These are phyloP conservation scores for Epichloe gansuensis DNA, from an alignment of 2,329 filamentous ascomycete species.

Conservation along the genomic window DNA sequence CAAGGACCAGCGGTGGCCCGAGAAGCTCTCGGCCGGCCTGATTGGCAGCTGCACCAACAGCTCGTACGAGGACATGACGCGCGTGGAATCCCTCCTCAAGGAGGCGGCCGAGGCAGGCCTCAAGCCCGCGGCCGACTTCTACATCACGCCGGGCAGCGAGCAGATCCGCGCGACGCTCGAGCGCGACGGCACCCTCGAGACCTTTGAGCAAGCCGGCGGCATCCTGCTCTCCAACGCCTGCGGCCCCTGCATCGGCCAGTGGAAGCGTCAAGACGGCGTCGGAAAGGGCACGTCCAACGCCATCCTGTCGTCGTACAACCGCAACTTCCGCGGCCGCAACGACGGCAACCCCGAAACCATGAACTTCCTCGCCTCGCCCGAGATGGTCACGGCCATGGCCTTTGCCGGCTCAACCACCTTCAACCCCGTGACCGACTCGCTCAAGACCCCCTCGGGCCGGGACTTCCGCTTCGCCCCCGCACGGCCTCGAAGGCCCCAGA, in stretches of 20 bases:
- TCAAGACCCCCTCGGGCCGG: constrained; percentile 68
- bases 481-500: constrained; percentile 52
- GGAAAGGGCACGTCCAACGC: constrained; percentile 80
- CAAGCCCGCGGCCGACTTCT: constrained; percentile 82
- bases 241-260: constrained; percentile 87
- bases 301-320: constrained; percentile 95
- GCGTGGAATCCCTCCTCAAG: constrained; percentile 83
- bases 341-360: constrained; percentile 94
- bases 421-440: constrained; percentile 82
- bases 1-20: constrained; percentile 76
- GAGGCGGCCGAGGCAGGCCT: constrained; percentile 83
- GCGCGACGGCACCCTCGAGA: constrained; percentile 73
- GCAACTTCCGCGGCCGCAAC: constrained; percentile 94
- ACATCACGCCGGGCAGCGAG: constrained; percentile 92
- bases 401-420: constrained; percentile 90
- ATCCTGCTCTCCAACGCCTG: constrained; percentile 90
- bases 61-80: constrained; percentile 97
- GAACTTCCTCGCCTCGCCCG: constrained; percentile 96
- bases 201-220: constrained; percentile 77
- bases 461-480: constrained; percentile 75
- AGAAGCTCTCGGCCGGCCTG: constrained; percentile 79
- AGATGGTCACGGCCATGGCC: constrained; percentile 91
- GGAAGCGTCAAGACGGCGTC: constrained; percentile 81
- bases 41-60: constrained; percentile 99
- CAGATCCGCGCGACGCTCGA: constrained; percentile 92